phyloP scores from a whole-genome alignment of 768 basidiomycete genomes.

The Mycena amicta region DNA sequence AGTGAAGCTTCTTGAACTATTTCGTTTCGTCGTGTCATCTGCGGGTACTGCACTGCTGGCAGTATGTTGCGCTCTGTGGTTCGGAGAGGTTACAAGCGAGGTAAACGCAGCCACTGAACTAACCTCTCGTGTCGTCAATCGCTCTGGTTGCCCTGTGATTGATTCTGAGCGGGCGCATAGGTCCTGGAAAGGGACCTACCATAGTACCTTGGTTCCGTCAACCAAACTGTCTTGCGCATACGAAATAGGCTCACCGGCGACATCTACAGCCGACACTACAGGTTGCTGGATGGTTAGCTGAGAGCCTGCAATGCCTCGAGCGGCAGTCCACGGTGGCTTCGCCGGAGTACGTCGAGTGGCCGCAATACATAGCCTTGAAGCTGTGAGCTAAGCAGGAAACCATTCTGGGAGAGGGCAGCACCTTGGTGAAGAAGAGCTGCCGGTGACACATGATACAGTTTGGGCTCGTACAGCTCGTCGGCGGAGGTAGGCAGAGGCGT shows the following conservation, averaged over 20 bases:
- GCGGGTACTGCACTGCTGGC: neutral
- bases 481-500: slow-evolving; percentile 19
- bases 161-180: neutral
- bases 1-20: neutral
- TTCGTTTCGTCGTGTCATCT: neutral
- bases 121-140: slow-evolving; percentile 15
- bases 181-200: slow-evolving; percentile 7
- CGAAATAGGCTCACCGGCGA: slow-evolving; percentile 15
- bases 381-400: neutral
- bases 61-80: neutral
- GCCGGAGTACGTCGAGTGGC: slow-evolving; percentile 15
- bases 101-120: too few species aligned
- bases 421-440: slow-evolving; percentile 22
- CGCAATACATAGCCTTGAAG: slow-evolving; percentile 14
- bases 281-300: slow-evolving; percentile 11
- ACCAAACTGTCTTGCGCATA: neutral
- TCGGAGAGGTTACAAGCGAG: too few species aligned
- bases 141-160: slow-evolving; percentile 16
- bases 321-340: slow-evolving; percentile 19
- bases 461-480: slow-evolving; percentile 16
- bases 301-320: slow-evolving; percentile 19
- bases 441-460: slow-evolving; percentile 23
- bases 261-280: slow-evolving; percentile 18
- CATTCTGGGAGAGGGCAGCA: slow-evolving; percentile 1
- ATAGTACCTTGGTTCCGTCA: slow-evolving; percentile 13